Percentiles rank a stretch among this genome's conserved stretches.
phyloP scores from a whole-genome alignment of 495 filamentous ascomycete species.

The Aspergillus nidulans region DNA sequence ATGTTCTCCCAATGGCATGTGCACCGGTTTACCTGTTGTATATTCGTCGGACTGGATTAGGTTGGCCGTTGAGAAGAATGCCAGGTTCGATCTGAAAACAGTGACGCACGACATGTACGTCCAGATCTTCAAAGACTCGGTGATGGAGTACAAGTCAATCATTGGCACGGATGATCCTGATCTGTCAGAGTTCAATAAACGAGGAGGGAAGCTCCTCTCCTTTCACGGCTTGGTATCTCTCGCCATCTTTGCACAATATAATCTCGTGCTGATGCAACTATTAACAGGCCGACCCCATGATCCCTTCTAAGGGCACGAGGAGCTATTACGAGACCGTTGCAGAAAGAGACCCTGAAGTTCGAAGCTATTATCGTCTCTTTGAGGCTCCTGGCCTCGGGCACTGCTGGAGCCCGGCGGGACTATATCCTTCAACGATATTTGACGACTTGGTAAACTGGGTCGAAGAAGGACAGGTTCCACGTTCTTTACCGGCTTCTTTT shows the following conservation, averaged over 20 bases:
- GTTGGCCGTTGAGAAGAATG: constrained; percentile 5
- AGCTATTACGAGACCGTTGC: constrained; percentile 25
- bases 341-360: constrained; percentile 13
- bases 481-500: constrained; percentile 14
- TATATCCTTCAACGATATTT: constrained; percentile 14
- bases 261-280: neutral
- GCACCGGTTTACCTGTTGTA: constrained; percentile 2
- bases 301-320: constrained; percentile 10
- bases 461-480: constrained; percentile 15
- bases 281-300: constrained; percentile 8
- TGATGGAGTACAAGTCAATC: constrained; percentile 9
- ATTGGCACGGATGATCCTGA: constrained; percentile 12
- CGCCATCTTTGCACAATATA: neutral
- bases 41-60: constrained; percentile 9
- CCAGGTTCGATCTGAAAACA: constrained; percentile 1
- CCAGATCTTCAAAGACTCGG: constrained; percentile 4
- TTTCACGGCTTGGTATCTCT: constrained; percentile 15
- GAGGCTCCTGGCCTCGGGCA: constrained; percentile 19
- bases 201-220: constrained; percentile 14
- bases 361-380: constrained; percentile 20
- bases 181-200: constrained; percentile 8
- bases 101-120: constrained; percentile 6
- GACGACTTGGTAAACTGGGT: constrained; percentile 17
- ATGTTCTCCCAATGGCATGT: neutral
- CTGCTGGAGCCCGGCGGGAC: constrained; percentile 11